A percentile compares a stretch with the other conserved stretches of the same genome.
These are phyloP conservation scores for Colletotrichum magnum DNA, from an alignment of 2,329 filamentous ascomycete genomes.

Conservation along the genomic window DNA sequence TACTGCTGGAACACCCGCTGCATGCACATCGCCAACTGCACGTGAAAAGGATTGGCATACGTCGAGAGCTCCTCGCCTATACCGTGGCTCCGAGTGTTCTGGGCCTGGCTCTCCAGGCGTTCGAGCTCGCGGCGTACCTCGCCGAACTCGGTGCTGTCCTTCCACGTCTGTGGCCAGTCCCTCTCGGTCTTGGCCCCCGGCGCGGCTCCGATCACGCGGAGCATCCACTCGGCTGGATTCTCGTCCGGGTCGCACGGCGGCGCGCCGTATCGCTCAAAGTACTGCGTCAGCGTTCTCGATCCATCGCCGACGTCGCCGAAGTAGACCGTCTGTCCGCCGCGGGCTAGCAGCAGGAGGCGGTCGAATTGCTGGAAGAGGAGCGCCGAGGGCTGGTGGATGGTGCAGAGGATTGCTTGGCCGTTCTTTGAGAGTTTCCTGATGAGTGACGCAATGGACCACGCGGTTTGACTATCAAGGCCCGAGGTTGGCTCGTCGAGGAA, in stretches of 20 bases:
- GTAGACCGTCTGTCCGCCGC: conserved; percentile 76
- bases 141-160: conserved; percentile 48
- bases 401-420: conserved; percentile 71
- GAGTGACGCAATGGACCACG: conserved; percentile 57
- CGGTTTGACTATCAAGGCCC: conserved; percentile 53
- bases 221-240: conserved; percentile 61
- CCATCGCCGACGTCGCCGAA: conserved; percentile 76
- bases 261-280: conserved; percentile 68
- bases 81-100: neutral
- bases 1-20: conserved; percentile 81
- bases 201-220: conserved; percentile 53
- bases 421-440: conserved; percentile 68
- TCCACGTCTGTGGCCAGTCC: conserved; percentile 41
- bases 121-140: conserved; percentile 50
- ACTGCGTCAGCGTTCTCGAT: conserved; percentile 68
- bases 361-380: conserved; percentile 70
- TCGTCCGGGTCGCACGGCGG: conserved; percentile 52
- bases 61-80: conserved; percentile 57
- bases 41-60: conserved; percentile 76
- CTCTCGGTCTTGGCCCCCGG: conserved; percentile 42
- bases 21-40: conserved; percentile 73
- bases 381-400: conserved; percentile 64
- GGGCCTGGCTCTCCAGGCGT: conserved; percentile 42
- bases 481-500: conserved; percentile 78
- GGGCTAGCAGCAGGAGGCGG: conserved; percentile 72